Evolutionary conservation across 2,329 filamentous ascomycete species (phyloP).

Genomic region (Ophiostoma piceae): DNA sequence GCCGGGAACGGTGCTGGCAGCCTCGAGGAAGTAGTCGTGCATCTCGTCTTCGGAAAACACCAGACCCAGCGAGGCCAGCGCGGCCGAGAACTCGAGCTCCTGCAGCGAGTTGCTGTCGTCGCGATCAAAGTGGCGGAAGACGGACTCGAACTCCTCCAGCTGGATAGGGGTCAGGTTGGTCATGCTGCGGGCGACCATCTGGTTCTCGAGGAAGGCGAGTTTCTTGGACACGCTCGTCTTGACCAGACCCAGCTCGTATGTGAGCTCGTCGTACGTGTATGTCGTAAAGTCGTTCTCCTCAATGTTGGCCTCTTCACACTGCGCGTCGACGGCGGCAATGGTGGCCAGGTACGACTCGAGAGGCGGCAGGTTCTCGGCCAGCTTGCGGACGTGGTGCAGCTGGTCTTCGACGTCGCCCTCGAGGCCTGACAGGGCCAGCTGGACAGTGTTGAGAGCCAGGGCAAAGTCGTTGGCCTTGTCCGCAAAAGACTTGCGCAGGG

Average conservation of each 20-base stretch:
- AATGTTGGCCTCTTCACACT: slow-evolving; percentile 94
- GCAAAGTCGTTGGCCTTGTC: slow-evolving; percentile 99
- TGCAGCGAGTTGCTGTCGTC: slow-evolving; percentile 84
- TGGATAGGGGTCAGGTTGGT: slow-evolving; percentile 98
- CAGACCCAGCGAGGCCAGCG: slow-evolving; percentile 86
- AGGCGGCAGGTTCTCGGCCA: slow-evolving; percentile 79
- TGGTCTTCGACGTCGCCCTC: slow-evolving; percentile 97
- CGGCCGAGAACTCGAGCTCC: slow-evolving; percentile 93
- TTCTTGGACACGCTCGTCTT: slow-evolving; percentile 94
- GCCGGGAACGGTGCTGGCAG: slow-evolving; percentile 50
- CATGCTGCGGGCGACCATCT: slow-evolving; percentile 97
- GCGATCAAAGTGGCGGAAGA: slow-evolving; percentile 96
- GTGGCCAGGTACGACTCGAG: slow-evolving; percentile 87
- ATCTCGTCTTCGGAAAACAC: slow-evolving; percentile 98
- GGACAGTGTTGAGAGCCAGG: slow-evolving; percentile 87
- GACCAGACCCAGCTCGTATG: slow-evolving; percentile 87
- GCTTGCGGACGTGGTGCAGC: slow-evolving; percentile 74
- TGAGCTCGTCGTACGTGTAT: slow-evolving; percentile 93
- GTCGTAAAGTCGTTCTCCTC: slow-evolving; percentile 99
- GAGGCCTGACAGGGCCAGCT: slow-evolving; percentile 89
- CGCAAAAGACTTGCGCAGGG: slow-evolving; percentile 83
- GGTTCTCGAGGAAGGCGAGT: slow-evolving; percentile 92
- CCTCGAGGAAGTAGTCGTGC: slow-evolving; percentile 88
- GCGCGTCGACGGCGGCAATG: slow-evolving; percentile 77
- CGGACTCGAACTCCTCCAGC: slow-evolving; percentile 95